A percentile compares a stretch with the other conserved stretches of the same genome.
These are phyloP conservation scores for Nothopassalora personata DNA, from an alignment of 2,329 filamentous ascomycete genomes.

Conservation along the genomic window DNA sequence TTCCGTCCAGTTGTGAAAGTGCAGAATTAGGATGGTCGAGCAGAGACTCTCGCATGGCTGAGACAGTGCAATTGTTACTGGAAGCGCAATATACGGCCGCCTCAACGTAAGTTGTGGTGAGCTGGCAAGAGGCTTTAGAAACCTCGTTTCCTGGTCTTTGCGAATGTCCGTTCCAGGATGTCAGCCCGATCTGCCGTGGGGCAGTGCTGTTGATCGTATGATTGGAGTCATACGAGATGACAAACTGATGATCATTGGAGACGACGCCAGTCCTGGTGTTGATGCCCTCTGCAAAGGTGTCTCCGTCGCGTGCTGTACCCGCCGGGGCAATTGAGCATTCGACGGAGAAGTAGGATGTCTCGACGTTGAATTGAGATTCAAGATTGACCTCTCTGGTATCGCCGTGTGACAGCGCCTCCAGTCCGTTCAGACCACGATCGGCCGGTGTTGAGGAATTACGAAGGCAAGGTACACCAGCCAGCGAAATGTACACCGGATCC, in stretches of 20 bases:
- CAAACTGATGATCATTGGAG: slow-evolving; percentile 5
- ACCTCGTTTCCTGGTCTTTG: neutral
- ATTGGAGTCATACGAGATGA: slow-evolving; percentile 7
- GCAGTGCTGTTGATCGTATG: slow-evolving; percentile 9
- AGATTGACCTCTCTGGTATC: neutral
- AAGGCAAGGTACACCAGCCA: slow-evolving; percentile 6
- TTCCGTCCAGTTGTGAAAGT: slow-evolving; percentile 8
- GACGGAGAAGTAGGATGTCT: slow-evolving; percentile 8
- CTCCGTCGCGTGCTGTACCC: neutral
- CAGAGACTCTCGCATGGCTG: slow-evolving; percentile 5
- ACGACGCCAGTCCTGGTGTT: slow-evolving; percentile 6
- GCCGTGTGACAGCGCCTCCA: neutral
- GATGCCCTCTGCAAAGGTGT: neutral
- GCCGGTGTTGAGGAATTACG: neutral
- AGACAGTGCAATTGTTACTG: slow-evolving; percentile 8
- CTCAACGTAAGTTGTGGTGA: slow-evolving; percentile 10
- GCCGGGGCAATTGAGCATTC: slow-evolving; percentile 2
- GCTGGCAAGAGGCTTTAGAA: slow-evolving; percentile 4
- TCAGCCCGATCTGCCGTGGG: slow-evolving; percentile 3
- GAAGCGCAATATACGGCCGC: slow-evolving; percentile 5
- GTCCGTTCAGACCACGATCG: neutral
- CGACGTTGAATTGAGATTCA: slow-evolving; percentile 8
- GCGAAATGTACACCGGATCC: slow-evolving; percentile 1
- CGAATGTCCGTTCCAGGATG: slow-evolving; percentile 4
- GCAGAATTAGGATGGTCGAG: slow-evolving; percentile 4